phyloP scores from a whole-genome alignment of 2,329 filamentous ascomycete genomes.

The Pseudogymnoascus sp. region DNA sequence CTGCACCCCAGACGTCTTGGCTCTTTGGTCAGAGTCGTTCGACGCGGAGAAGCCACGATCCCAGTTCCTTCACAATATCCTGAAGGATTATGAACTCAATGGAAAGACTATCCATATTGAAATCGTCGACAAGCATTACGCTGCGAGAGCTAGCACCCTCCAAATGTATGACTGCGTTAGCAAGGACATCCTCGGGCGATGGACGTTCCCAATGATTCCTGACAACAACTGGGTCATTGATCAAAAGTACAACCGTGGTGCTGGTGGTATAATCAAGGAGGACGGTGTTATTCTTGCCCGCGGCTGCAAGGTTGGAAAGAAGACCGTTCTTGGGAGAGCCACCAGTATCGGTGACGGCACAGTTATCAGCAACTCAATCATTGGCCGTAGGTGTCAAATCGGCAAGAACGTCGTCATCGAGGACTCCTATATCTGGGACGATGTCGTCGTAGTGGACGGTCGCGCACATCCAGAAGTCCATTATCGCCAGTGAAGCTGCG shows the following conservation, averaged over 20 bases:
- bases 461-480: slow-evolving; percentile 62
- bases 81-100: slow-evolving; percentile 96
- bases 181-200: slow-evolving; percentile 77
- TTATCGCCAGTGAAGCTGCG: slow-evolving; percentile 66
- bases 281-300: slow-evolving; percentile 67
- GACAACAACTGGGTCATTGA: slow-evolving; percentile 78
- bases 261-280: slow-evolving; percentile 70
- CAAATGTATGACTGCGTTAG: slow-evolving; percentile 86
- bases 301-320: slow-evolving; percentile 61
- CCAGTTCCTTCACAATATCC: slow-evolving; percentile 83
- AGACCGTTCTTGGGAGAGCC: slow-evolving; percentile 68
- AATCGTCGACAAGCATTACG: slow-evolving; percentile 75
- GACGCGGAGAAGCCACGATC: slow-evolving; percentile 87
- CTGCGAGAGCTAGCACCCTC: slow-evolving; percentile 76
- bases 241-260: slow-evolving; percentile 67
- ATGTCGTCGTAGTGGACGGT: slow-evolving; percentile 69
- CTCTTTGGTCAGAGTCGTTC: slow-evolving; percentile 94
- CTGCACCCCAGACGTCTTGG: slow-evolving; percentile 90
- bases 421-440: slow-evolving; percentile 83
- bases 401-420: slow-evolving; percentile 76
- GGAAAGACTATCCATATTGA: slow-evolving; percentile 95
- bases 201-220: slow-evolving; percentile 83
- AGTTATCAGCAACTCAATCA: slow-evolving; percentile 65
- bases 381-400: slow-evolving; percentile 80
- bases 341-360: slow-evolving; percentile 69